Percentiles rank a stretch among this genome's conserved stretches.
These are phyloP conservation scores for Butyriboletus loyo DNA, from an alignment of 768 basidiomycete genomes.

Conservation along the genomic window DNA sequence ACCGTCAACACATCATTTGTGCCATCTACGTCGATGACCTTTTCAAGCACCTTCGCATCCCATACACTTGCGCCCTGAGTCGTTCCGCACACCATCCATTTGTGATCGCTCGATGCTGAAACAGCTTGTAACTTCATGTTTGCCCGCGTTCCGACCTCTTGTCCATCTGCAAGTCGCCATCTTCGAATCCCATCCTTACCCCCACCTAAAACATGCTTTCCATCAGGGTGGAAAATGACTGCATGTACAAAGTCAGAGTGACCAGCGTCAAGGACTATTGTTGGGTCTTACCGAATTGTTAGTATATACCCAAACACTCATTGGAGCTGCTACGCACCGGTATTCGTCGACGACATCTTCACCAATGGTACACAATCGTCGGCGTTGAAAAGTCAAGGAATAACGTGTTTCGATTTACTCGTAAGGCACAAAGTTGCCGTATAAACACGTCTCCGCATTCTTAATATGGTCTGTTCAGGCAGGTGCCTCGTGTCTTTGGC, in stretches of 20 bases:
- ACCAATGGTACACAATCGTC: neutral
- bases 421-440: too few species aligned
- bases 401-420: neutral
- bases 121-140: fast-evolving
- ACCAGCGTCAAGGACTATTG: neutral
- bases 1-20: fast-evolving
- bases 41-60: neutral
- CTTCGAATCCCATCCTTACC: neutral
- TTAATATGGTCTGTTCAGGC: too few species aligned
- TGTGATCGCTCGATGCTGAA: neutral
- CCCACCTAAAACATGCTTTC: neutral
- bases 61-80: fast-evolving
- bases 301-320: neutral
- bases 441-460: too few species aligned
- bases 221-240: neutral
- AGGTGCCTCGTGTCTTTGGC: too few species aligned
- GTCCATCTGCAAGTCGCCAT: neutral
- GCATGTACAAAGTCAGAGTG: neutral
- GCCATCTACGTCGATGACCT: neutral
- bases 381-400: neutral
- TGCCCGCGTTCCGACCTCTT: neutral
- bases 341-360: neutral
- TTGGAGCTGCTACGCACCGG: neutral
- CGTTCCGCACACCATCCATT: neutral
- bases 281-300: neutral